Evolutionary conservation across 768 basidiomycete genomes (phyloP).

Genomic region (Coprinopsis sp.): DNA sequence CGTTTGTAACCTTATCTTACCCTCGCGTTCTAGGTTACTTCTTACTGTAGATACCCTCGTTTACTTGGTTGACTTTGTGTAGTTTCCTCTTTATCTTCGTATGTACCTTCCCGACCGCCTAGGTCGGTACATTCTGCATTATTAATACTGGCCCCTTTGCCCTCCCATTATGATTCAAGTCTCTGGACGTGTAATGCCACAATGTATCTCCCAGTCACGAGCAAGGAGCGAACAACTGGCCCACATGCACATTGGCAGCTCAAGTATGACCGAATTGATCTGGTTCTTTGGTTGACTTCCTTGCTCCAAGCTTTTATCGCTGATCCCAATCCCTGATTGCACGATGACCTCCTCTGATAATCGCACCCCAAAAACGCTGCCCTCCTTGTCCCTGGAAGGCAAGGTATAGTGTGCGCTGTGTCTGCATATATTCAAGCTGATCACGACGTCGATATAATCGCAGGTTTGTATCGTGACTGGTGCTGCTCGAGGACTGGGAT

Average conservation of each 20-base stretch:
- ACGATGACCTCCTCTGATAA: conserved; percentile 9
- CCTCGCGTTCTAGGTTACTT: conserved; percentile 23
- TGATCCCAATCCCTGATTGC: too few species aligned
- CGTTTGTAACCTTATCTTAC: conserved; percentile 32
- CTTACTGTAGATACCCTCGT: conserved; percentile 42
- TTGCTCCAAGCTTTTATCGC: too few species aligned
- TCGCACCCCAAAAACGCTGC: conserved; percentile 47
- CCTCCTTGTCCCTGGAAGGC: conserved; percentile 72
- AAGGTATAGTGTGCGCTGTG: conserved; percentile 42
- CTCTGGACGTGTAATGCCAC: too few species aligned
- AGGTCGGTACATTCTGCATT: conserved; percentile 5
- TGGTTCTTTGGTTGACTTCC: too few species aligned
- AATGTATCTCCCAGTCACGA: too few species aligned
- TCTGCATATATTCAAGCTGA: background rate
- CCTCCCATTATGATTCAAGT: too few species aligned
- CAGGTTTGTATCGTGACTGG: conserved; percentile 93
- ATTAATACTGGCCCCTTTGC: background rate
- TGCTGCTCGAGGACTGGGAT: conserved; percentile 85
- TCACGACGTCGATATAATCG: background rate
- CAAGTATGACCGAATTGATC: too few species aligned
- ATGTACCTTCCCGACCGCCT: conserved; percentile 20
- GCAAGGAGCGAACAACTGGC: too few species aligned
- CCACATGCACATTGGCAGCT: too few species aligned
- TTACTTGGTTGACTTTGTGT: conserved; percentile 30
- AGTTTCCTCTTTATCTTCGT: conserved; percentile 21